Conservation (phyloP, 176 grass and related monocot genomes). For the Typha latifolia region DNA sequence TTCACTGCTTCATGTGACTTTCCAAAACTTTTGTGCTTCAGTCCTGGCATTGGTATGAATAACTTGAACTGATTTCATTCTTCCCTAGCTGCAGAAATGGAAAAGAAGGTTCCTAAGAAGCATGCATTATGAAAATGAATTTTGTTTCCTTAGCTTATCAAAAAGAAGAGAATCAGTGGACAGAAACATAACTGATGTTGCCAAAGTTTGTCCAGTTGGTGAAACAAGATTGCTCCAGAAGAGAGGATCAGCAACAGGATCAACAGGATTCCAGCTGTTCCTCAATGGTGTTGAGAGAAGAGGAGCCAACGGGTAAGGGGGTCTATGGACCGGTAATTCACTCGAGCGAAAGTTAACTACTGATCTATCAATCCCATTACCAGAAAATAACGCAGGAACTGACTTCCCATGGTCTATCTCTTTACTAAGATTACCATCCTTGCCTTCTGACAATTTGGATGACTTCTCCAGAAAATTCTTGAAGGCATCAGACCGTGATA, state of each 20-base stretch:
- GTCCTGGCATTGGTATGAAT: constrained; percentile 74
- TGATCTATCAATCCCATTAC: constrained; percentile 36
- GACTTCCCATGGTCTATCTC: constrained; percentile 48
- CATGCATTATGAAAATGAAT: constrained; percentile 3
- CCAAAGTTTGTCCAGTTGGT: constrained; percentile 59
- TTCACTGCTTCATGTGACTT: neutral
- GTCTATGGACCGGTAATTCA: constrained; percentile 45
- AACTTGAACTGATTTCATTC: constrained; percentile 76
- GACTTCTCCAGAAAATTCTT: constrained; percentile 72
- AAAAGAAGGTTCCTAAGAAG: constrained; percentile 18
- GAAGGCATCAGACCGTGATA: constrained; percentile 76
- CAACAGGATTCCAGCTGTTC: constrained; percentile 64
- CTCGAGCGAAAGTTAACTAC: constrained; percentile 38
- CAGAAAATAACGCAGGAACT: constrained; percentile 20
- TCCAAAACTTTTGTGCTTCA: constrained; percentile 29
- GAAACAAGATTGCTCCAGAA: constrained; percentile 86
- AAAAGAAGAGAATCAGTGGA: constrained; percentile 8
- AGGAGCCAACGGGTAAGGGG: constrained; percentile 57
- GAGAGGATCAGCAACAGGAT: constrained; percentile 51
- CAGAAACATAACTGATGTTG: constrained; percentile 38
- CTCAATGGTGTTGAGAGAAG: constrained; percentile 64
- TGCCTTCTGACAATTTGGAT: constrained; percentile 44
- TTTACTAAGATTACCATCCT: constrained; percentile 49
- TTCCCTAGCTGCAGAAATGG: constrained; percentile 52
- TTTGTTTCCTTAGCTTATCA: neutral